These are phyloP conservation scores for Endoconidiophora laricicola DNA, from an alignment of 2,329 filamentous ascomycete genomes.

Conservation along the genomic window DNA sequence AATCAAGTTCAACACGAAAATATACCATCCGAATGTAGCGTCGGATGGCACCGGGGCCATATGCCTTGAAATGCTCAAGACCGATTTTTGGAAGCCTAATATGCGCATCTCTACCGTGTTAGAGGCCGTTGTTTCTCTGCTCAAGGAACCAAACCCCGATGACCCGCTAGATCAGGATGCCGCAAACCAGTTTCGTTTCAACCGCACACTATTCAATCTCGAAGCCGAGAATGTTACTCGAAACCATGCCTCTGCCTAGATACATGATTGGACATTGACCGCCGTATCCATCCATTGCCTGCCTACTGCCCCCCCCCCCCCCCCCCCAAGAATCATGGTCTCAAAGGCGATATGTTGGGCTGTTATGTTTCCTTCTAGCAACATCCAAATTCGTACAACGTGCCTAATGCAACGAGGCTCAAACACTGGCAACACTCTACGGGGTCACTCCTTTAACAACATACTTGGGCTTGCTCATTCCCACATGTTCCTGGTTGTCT, in stretches of 20 bases:
- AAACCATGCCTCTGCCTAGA: slow-evolving; percentile 4
- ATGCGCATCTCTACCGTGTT: slow-evolving; percentile 62
- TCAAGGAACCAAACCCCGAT: slow-evolving; percentile 70
- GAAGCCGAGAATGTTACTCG: slow-evolving; percentile 19
- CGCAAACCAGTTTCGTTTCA: slow-evolving; percentile 63
- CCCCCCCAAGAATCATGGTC: too few species aligned
- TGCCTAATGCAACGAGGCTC: too few species aligned
- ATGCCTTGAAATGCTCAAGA: slow-evolving; percentile 87
- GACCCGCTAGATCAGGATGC: slow-evolving; percentile 78
- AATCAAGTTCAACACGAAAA: slow-evolving; percentile 99
- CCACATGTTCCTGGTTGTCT: too few species aligned
- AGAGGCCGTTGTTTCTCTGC: slow-evolving; percentile 55
- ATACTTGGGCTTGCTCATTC: too few species aligned
- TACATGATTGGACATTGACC: neutral
- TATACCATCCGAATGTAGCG: slow-evolving; percentile 99
- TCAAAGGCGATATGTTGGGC: too few species aligned
- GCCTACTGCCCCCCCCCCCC: too few species aligned
- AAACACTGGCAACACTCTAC: too few species aligned
- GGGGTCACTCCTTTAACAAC: too few species aligned
- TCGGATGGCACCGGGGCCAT: slow-evolving; percentile 90
- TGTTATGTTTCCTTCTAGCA: neutral
- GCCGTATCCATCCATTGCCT: neutral
- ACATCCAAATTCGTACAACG: neutral
- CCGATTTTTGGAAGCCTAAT: slow-evolving; percentile 84
- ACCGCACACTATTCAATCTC: slow-evolving; percentile 48